These are phyloP conservation scores for Pythium apleroticum DNA, from an alignment of 352 stramenopile species.

Conservation along the genomic window DNA sequence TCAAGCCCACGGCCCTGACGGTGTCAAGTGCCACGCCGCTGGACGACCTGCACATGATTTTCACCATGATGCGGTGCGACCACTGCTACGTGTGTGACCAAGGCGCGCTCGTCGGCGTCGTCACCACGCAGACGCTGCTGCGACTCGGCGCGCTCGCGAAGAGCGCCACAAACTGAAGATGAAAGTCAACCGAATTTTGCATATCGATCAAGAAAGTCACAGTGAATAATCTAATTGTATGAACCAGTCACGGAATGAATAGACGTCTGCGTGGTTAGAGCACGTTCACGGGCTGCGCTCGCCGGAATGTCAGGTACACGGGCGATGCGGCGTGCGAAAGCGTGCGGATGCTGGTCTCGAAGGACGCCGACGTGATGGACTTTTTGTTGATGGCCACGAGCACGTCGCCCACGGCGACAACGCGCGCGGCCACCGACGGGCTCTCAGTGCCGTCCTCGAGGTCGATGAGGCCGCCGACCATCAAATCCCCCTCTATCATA, in stretches of 20 bases:
- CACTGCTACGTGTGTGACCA: constrained; percentile 89
- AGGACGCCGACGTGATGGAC: constrained; percentile 80
- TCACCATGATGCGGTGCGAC: constrained; percentile 88
- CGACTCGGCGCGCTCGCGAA: constrained; percentile 31
- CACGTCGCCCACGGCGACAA: constrained; percentile 76
- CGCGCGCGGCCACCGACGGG: constrained; percentile 68
- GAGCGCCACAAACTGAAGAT: constrained; percentile 3
- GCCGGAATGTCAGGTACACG: constrained; percentile 83
- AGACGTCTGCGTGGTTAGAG: constrained; percentile 40
- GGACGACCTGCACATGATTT: constrained; percentile 90
- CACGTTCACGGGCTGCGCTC: constrained; percentile 56
- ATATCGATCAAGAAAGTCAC: constrained; percentile 2
- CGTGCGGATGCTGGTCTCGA: constrained; percentile 87
- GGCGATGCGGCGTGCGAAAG: constrained; percentile 73
- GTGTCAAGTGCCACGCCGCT: constrained; percentile 79
- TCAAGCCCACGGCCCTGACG: constrained; percentile 80
- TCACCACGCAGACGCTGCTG: constrained; percentile 78
- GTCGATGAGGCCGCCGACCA: constrained; percentile 81
- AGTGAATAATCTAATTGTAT: constrained; percentile 15
- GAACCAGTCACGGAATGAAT: neutral
- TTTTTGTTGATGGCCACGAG: constrained; percentile 89
- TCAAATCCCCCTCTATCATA: constrained; percentile 64
- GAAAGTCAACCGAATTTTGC: neutral
- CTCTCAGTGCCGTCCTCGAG: constrained; percentile 82
- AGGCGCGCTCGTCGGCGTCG: constrained; percentile 76